Evolutionary conservation across 139 green algal species (phyloP), one percentile per base, ranked within the genome.

Genomic region (Spirogloea muscicola): DNA sequence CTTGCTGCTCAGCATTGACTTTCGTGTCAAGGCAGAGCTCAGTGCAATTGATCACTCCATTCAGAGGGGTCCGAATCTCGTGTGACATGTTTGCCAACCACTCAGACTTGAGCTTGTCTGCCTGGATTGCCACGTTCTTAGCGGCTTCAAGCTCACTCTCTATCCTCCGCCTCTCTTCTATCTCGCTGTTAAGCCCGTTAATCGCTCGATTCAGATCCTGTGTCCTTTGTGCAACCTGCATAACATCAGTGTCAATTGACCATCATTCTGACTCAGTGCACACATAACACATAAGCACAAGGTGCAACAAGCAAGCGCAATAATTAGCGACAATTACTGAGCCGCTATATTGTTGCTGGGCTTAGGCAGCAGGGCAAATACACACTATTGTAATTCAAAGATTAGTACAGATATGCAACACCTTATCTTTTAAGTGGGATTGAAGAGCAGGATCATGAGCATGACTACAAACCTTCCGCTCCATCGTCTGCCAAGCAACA

Each of bases 21-120:
- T 18, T 37, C 7, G 60, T 68, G 16, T 68, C 60, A 18, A 68
- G 33, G 33, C 60, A 68, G 1, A 68, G 60, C 60, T 68, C 60
- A 21, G 60, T 68, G 60, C 60, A 68, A 52, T 68, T 68, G 13
- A 68, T 68, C 3, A 68, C 33, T 5, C 60, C 60, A 52, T 68
- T 68, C 18, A 68, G 5, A 1, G 60, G 60, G 13, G 60, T 68
- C n/a, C 60, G 37, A 25, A 68, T 68, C 33, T 68, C 60, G 34
- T 68, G 60, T 5, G 37, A 55, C 60, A 68, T 68, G 21, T 68
- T 68, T 10, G 60, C 60, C 21, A 68, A 3, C 2, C 29, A 68
- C 37, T 68, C 38, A 6, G 60, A 68, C 38, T 68, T 68, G 21
- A 48, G 25, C 60, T 68, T 68, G 60, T 68, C 29, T 9, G 60